A percentile compares a stretch with the other conserved stretches of the same genome.
These are phyloP conservation scores for Hymenoscyphus salicellus DNA, from an alignment of 2,329 filamentous ascomycete genomes.

Conservation along the genomic window DNA sequence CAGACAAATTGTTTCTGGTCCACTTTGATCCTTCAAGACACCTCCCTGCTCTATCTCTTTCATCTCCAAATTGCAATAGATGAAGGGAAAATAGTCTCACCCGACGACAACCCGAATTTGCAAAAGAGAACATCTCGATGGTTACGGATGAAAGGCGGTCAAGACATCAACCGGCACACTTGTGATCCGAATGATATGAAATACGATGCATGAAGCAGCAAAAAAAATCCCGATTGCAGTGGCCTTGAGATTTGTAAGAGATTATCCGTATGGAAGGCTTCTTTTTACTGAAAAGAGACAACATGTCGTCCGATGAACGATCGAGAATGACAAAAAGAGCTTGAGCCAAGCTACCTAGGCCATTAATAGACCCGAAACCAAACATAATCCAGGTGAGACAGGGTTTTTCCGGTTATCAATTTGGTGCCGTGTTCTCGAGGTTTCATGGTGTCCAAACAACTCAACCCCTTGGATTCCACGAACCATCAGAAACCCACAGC, in stretches of 20 bases:
- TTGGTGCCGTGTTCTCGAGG: not conserved
- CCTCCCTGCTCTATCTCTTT: not conserved
- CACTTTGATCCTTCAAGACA: not conserved
- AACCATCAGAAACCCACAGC: conserved; percentile 2
- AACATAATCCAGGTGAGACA: conserved; percentile 5
- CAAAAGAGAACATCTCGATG: not conserved
- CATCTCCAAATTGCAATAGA: not conserved
- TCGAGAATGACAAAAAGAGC: not conserved
- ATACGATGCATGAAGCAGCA: conserved; percentile 2
- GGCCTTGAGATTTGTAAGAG: not conserved
- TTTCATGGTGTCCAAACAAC: not conserved
- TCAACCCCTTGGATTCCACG: not conserved
- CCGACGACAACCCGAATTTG: not conserved
- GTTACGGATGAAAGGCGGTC: not conserved
- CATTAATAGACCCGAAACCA: conserved; percentile 10
- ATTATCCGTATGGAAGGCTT: not conserved
- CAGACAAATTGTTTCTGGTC: not conserved
- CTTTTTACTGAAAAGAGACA: not conserved
- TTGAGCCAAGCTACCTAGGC: not conserved
- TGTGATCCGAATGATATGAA: not conserved
- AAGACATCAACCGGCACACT: not conserved
- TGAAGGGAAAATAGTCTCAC: not conserved
- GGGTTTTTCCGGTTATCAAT: conserved; percentile 5
- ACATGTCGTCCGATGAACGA: not conserved
- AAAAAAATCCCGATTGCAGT: not conserved